phyloP scores from a whole-genome alignment of 495 filamentous ascomycete species.

The Halenospora varia region DNA sequence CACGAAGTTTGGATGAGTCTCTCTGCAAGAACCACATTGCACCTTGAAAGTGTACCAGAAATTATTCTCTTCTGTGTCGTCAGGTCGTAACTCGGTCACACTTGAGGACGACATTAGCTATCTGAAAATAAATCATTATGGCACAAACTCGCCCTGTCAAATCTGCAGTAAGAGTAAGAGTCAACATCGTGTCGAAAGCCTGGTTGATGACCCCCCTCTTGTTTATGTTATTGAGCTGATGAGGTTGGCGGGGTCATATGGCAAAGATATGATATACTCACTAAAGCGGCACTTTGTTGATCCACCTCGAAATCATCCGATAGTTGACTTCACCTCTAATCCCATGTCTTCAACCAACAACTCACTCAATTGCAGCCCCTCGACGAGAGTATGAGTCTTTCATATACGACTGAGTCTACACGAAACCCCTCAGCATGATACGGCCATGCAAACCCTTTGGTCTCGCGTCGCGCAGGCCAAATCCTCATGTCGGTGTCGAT shows the following conservation, averaged over 20 bases:
- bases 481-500: constrained; percentile 61
- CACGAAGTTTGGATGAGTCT: constrained; percentile 84
- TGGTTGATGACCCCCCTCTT: constrained; percentile 19
- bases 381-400: no score
- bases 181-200: no score
- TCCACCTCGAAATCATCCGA: background rate
- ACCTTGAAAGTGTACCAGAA: constrained; percentile 98
- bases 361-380: background rate
- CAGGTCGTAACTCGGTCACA: constrained; percentile 81
- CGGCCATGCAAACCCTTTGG: constrained; percentile 65
- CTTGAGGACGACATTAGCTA: constrained; percentile 39
- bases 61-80: constrained; percentile 72
- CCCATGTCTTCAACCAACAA: background rate
- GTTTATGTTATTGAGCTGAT: background rate
- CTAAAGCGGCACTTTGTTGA: background rate
- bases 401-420: background rate
- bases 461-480: constrained; percentile 59
- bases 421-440: constrained; percentile 11
- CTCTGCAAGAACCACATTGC: constrained; percentile 91
- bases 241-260: background rate
- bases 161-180: constrained; percentile 74
- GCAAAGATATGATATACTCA: background rate
- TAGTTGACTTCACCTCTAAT: background rate
- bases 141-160: constrained; percentile 49
- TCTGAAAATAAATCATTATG: constrained; percentile 27